These are phyloP conservation scores for Batkoa obscura DNA, from an alignment of 371 early-diverging fungal genomes.

Conservation along the genomic window DNA sequence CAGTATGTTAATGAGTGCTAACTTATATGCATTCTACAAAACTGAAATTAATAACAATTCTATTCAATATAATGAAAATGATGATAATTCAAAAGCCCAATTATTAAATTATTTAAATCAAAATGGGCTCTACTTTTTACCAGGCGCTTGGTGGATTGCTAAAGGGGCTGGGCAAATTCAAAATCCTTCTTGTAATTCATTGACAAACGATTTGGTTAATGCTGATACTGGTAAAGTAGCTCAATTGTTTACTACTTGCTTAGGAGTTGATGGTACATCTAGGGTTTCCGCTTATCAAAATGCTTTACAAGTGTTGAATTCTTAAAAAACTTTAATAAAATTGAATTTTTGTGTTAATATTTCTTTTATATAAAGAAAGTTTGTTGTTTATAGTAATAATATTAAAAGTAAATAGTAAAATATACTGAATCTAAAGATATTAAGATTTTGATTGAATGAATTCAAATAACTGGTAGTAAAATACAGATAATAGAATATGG, in stretches of 20 bases:
- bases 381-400: no score
- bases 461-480: no score
- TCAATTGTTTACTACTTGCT: background rate
- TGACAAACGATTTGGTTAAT: background rate
- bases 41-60: no score
- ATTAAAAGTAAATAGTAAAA: no score
- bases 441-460: no score
- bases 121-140: background rate
- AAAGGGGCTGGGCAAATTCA: background rate
- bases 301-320: no score
- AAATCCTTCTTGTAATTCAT: background rate
- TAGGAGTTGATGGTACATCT: background rate
- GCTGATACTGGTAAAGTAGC: background rate
- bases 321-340: no score
- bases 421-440: no score
- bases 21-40: background rate
- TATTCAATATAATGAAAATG: background rate
- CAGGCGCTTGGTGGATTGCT: conserved; percentile 2
- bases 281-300: no score
- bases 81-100: background rate
- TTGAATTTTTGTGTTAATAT: no score
- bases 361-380: no score
- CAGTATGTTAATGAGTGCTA: background rate
- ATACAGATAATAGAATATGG: no score
- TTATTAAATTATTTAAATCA: background rate